Conservation (phyloP, 1,139 yeast genomes). For the Candida smagusa region DNA sequence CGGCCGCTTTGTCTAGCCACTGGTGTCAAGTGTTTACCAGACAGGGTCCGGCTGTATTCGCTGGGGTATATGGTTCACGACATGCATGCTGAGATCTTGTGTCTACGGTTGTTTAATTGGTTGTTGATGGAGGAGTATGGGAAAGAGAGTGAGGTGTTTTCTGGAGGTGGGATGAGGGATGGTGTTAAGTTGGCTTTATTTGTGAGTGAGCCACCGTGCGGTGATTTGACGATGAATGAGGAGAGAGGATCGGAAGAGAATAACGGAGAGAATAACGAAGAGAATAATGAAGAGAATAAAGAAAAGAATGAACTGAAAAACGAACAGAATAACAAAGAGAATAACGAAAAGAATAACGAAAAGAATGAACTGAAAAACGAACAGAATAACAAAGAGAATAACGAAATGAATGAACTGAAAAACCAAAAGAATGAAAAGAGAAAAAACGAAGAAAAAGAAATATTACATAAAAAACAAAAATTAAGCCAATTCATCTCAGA, state of each 20-base stretch:
- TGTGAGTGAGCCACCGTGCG: slow-evolving; percentile 86
- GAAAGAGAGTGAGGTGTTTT: slow-evolving; percentile 5
- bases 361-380: too few relatives aligned
- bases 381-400: too few relatives aligned
- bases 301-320: slow-evolving; percentile 4
- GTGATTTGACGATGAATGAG: slow-evolving; percentile 69
- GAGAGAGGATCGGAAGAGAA: too few relatives aligned
- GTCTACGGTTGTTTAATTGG: slow-evolving; percentile 65
- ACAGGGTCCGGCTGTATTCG: slow-evolving; percentile 36
- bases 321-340: background rate
- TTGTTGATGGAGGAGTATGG: slow-evolving; percentile 28
- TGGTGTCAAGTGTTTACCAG: slow-evolving; percentile 79
- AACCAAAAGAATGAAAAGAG: too few relatives aligned
- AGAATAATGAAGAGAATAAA: slow-evolving; percentile 13
- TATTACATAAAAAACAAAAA: slow-evolving; percentile 1
- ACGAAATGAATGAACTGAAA: too few relatives aligned
- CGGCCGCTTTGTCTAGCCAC: slow-evolving; percentile 59
- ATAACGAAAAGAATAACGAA: too few relatives aligned
- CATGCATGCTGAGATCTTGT: slow-evolving; percentile 82
- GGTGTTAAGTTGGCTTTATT: slow-evolving; percentile 53
- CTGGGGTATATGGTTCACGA: slow-evolving; percentile 74
- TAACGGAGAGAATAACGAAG: slow-evolving; percentile 2
- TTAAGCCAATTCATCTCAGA: too few relatives aligned
- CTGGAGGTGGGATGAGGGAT: slow-evolving; percentile 14
- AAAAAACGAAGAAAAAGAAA: too few relatives aligned